phyloP scores from a whole-genome alignment of 495 filamentous ascomycete genomes.

The Pyrenopolyporus hunteri region DNA sequence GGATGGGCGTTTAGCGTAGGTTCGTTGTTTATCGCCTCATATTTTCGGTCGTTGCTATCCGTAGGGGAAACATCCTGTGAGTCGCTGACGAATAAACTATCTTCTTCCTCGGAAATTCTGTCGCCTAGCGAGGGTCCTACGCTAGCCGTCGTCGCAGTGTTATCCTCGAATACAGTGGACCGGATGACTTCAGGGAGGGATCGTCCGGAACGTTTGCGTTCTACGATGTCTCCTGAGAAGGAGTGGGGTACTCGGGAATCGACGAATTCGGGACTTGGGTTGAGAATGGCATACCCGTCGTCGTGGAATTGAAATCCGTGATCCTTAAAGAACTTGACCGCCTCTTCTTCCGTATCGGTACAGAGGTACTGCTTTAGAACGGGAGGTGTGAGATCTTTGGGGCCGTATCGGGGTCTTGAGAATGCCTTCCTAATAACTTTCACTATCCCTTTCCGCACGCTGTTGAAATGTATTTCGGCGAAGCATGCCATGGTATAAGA shows the following conservation, averaged over 20 bases:
- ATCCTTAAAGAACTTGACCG: constrained; percentile 69
- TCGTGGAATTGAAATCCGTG: constrained; percentile 67
- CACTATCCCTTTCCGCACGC: constrained; percentile 77
- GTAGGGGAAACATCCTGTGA: constrained; percentile 2
- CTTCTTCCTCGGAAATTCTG: constrained; percentile 2
- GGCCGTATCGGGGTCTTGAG: constrained; percentile 67
- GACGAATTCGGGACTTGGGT: constrained; percentile 28
- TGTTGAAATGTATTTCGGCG: constrained; percentile 87
- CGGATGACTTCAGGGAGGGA: constrained; percentile 53
- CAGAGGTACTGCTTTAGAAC: constrained; percentile 69
- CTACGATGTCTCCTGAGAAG: constrained; percentile 52
- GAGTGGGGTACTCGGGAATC: constrained; percentile 51
- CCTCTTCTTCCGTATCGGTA: constrained; percentile 77
- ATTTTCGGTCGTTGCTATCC: constrained; percentile 1
- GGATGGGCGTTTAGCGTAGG: not conserved
- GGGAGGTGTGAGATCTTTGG: constrained; percentile 75
- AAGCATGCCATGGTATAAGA: constrained; percentile 95
- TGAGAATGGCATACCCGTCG: constrained; percentile 58
- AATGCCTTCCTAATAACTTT: constrained; percentile 67
- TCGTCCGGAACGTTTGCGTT: constrained; percentile 53
- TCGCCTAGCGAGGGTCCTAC: not conserved
- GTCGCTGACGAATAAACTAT: constrained; percentile 45
- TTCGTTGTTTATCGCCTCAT: not conserved
- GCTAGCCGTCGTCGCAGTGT: not conserved
- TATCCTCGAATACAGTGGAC: constrained; percentile 50